Evolutionary conservation across 2,329 filamentous ascomycete genomes (phyloP).

Genomic region (Colletotrichum ledebouriae): DNA sequence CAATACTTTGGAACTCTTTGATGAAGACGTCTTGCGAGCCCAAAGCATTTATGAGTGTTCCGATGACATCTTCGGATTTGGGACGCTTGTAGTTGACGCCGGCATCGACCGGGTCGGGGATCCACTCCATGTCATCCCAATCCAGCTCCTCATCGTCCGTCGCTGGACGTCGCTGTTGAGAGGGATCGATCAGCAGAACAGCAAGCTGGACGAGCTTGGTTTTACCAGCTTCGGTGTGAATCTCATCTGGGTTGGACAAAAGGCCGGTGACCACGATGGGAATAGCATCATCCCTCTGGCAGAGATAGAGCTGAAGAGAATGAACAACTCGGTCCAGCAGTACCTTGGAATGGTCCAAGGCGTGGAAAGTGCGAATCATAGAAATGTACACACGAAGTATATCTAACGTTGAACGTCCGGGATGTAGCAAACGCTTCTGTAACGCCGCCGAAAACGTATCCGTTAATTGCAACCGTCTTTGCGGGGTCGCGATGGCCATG

Average conservation of each 20-base stretch:
- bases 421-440: conserved; percentile 77
- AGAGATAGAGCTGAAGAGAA: conserved; percentile 81
- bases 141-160: conserved; percentile 79
- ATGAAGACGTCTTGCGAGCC: conserved; percentile 94
- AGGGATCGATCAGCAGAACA: conserved; percentile 72
- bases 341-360: conserved; percentile 82
- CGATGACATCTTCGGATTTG: conserved; percentile 91
- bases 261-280: conserved; percentile 82
- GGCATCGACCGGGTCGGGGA: conserved; percentile 92
- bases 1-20: conserved; percentile 89
- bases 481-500: conserved; percentile 76
- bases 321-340: conserved; percentile 80
- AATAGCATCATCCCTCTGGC: conserved; percentile 82
- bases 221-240: conserved; percentile 54
- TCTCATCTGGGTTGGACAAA: conserved; percentile 71
- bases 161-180: conserved; percentile 65
- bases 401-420: conserved; percentile 80
- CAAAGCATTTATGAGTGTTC: conserved; percentile 88
- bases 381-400: conserved; percentile 84
- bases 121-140: conserved; percentile 94
- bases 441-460: conserved; percentile 76
- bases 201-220: conserved; percentile 76
- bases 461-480: conserved; percentile 78
- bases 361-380: conserved; percentile 82
- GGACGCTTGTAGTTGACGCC: conserved; percentile 92